Base-by-base conservation (phyloP, 257 asterid species). In the Ilex aquifolium region DNA sequence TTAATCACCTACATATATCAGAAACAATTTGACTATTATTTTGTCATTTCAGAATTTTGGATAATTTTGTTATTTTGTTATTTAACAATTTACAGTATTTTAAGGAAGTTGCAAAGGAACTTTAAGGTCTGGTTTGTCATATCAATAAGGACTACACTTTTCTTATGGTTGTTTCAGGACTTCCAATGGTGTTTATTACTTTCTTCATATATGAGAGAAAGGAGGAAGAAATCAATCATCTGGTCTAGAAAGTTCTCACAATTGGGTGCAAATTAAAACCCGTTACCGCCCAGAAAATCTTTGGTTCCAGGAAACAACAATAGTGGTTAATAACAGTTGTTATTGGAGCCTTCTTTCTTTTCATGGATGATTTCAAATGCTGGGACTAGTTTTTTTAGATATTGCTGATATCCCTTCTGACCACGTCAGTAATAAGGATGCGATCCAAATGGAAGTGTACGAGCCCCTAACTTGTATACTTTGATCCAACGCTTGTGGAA, bases 171-270 rank as follows among this genome's bases (percentile, higher is more conserved):
- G 15, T 62, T 60, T 66, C 89, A 91, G 98, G 88, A 60, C n/a
- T 88, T 59, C 90, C 94, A 56, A 11, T 80, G 67, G 72, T 74
- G 75, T 83, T 91, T 61, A 69, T 68, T 48, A 82, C 73, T 56
- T 84, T 82, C 56, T 75, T 66, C 46, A 68, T 82, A 57, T 88
- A 88, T 42, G 95, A 86, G 73, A 84, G 77, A 69, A 84, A 68
- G 55, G 93, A 86, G 80, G 85, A 79, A 74, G 85, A 80, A 66
- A 84, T 88, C 6, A 94, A 86, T 69, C 52, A 65, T 61, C 61
- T 86, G 44, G 71, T 72, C 63, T 70, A 49, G 2, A 74, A 69
- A 66, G 49, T 77, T 60, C 61, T 79, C 56, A 77, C 84, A 56
- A 68, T 49, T 30, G 85, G 80, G 55, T 65, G 80, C 79, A 82